phyloP scores from a whole-genome alignment of 495 filamentous ascomycete species.

The Entonaema liquescens region DNA sequence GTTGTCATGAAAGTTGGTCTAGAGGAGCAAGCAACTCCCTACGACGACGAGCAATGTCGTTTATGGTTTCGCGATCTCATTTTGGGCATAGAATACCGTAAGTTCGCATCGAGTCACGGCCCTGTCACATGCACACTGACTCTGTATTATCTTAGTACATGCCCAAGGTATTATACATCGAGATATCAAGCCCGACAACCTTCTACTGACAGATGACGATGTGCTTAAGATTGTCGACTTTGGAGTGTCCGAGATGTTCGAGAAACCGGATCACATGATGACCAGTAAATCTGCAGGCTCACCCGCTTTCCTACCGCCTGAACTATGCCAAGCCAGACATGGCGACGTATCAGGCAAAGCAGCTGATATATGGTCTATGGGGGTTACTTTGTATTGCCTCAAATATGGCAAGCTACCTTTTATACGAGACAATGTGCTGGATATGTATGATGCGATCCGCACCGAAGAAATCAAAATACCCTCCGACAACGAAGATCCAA shows the following conservation, averaged over 20 bases:
- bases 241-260: constrained; percentile 98
- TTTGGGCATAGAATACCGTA: constrained; percentile 91
- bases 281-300: constrained; percentile 95
- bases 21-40: constrained; percentile 83
- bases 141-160: constrained; percentile 65
- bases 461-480: constrained; percentile 63
- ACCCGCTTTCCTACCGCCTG: constrained; percentile 93
- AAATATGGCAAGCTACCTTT: constrained; percentile 90
- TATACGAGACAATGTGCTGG: constrained; percentile 76
- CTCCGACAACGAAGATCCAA: constrained; percentile 63
- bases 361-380: constrained; percentile 99
- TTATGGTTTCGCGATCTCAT: constrained; percentile 96
- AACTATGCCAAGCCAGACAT: constrained; percentile 88
- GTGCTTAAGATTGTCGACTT: constrained; percentile 97
- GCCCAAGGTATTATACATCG: constrained; percentile 94
- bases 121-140: constrained; percentile 9
- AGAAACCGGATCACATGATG: constrained; percentile 86
- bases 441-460: constrained; percentile 89
- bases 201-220: constrained; percentile 88
- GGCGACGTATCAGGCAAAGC: constrained; percentile 89
- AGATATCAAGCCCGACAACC: constrained; percentile 98
- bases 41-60: constrained; percentile 82
- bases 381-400: constrained; percentile 91
- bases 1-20: constrained; percentile 96
- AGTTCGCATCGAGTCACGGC: constrained; percentile 42